These are phyloP conservation scores for Fusarium verticillioides DNA, from an alignment of 2,329 filamentous ascomycete species.

Conservation along the genomic window DNA sequence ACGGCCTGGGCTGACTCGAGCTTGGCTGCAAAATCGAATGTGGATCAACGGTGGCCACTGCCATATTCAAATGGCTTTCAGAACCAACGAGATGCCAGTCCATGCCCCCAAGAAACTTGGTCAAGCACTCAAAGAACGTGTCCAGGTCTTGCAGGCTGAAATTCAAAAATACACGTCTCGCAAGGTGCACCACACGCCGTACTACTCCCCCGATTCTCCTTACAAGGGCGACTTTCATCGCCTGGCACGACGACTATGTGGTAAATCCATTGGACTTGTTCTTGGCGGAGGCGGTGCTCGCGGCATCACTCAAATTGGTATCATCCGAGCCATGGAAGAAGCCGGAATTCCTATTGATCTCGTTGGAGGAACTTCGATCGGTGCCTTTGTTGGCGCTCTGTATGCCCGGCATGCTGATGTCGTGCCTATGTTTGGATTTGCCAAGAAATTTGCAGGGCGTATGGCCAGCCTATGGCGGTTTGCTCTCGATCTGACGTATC, in stretches of 20 bases:
- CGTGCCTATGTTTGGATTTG: slow-evolving; percentile 94
- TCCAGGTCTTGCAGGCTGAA: slow-evolving; percentile 94
- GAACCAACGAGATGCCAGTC: slow-evolving; percentile 78
- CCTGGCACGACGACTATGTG: slow-evolving; percentile 87
- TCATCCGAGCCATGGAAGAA: slow-evolving; percentile 95
- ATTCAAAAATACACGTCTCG: slow-evolving; percentile 98
- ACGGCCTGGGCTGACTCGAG: slow-evolving; percentile 82
- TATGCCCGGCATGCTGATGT: slow-evolving; percentile 97
- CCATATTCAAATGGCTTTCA: slow-evolving; percentile 95
- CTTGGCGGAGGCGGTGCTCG: slow-evolving; percentile 93
- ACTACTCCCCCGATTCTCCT: slow-evolving; percentile 90
- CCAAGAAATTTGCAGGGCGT: slow-evolving; percentile 97
- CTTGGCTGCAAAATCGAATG: slow-evolving; percentile 90
- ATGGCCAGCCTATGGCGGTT: slow-evolving; percentile 99
- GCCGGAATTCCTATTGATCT: slow-evolving; percentile 96
- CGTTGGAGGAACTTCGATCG: slow-evolving; percentile 95
- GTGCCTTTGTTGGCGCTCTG: slow-evolving; percentile 91
- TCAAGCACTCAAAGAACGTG: slow-evolving; percentile 87
- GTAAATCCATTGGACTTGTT: slow-evolving; percentile 93
- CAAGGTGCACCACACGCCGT: slow-evolving; percentile 85
- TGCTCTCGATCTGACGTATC: slow-evolving; percentile 93
- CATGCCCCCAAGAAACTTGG: slow-evolving; percentile 83
- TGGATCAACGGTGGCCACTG: slow-evolving; percentile 99
- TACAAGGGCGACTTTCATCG: slow-evolving; percentile 98
- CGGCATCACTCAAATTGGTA: slow-evolving; percentile 91